Conservation (phyloP, 1,139 yeast genomes). For the Debaryomyces subglobosus region DNA sequence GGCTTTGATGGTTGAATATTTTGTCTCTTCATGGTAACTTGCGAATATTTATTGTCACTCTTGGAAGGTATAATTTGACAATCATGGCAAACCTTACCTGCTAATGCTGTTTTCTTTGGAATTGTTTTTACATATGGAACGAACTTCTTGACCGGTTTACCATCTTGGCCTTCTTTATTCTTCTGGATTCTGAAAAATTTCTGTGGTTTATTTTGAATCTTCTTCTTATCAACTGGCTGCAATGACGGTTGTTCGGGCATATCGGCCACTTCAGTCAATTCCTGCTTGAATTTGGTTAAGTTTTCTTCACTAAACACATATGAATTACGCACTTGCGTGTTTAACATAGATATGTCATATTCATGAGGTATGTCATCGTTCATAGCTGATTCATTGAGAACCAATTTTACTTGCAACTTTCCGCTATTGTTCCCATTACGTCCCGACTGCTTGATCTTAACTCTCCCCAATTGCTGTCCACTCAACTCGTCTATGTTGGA, state of each 20-base stretch:
- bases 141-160: slow-evolving; percentile 41
- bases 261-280: slow-evolving; percentile 50
- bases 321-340: slow-evolving; percentile 80
- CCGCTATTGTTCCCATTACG: slow-evolving; percentile 26
- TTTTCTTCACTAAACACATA: slow-evolving; percentile 92
- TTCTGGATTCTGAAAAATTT: slow-evolving; percentile 35
- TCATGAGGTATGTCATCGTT: slow-evolving; percentile 70
- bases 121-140: slow-evolving; percentile 79
- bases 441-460: slow-evolving; percentile 60
- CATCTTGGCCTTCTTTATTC: slow-evolving; percentile 24
- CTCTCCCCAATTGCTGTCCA: slow-evolving; percentile 81
- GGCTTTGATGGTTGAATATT: slow-evolving; percentile 44
- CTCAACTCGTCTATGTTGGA: slow-evolving; percentile 59
- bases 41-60: slow-evolving; percentile 68
- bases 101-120: slow-evolving; percentile 81
- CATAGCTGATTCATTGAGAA: slow-evolving; percentile 48
- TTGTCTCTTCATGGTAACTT: slow-evolving; percentile 50
- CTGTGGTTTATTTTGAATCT: slow-evolving; percentile 31
- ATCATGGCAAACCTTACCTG: slow-evolving; percentile 91
- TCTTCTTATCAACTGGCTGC: slow-evolving; percentile 35
- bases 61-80: slow-evolving; percentile 84
- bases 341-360: slow-evolving; percentile 77
- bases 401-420: slow-evolving; percentile 60
- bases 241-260: slow-evolving; percentile 53
- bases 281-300: slow-evolving; percentile 66